Evolutionary conservation across 306 rosid species (phyloP), one percentile per base, ranked within the genome.

Genomic region (Cajanus cajan): DNA sequence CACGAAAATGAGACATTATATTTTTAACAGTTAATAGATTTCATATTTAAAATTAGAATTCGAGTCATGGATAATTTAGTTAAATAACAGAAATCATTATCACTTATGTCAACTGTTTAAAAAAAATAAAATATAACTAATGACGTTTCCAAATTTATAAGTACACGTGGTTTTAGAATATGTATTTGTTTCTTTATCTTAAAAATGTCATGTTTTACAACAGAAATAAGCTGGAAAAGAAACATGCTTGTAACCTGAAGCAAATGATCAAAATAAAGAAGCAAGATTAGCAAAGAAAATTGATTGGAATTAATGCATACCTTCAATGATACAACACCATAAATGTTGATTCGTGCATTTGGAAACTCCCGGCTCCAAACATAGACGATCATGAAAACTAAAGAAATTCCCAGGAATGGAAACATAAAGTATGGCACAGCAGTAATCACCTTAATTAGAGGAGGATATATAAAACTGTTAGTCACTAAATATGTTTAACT

Each of bases 311-410:
- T n/a, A n/a, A n/a, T n/a, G 8, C 4, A 10, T 83, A 92, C 97
- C 94, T 92, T 90, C 75, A 92, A 80, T 44, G 89, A 80, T 0
- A 92, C 94, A 7, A 92, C 43, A 4, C 96, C 97, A 10, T 90
- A 90, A 7, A 90, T 77, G 76, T 14, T 85, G 80, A 92, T 88
- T 18, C 67, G 73, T 2, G 89, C 91, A 68, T 90, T 76, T 22
- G 96, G 96, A 78, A 89, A 86, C 83, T 90, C 97, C 1, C 94
- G 94, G 83, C 91, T 81, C 96, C 97, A 92, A 33, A 92, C 71
- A 71, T 92, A 92, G 74, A 64, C 80, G 33, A 90, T 88, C 96
- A 89, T 89, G 85, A 82, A 90, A 80, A 90, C 93, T 77, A 92
- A 12, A 2, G 94, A 89, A 78, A 31, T 0, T 75, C 93, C 97